Evolutionary conservation across 257 asterid species (phyloP).

Genomic region (Jacaranda mimosifolia): DNA sequence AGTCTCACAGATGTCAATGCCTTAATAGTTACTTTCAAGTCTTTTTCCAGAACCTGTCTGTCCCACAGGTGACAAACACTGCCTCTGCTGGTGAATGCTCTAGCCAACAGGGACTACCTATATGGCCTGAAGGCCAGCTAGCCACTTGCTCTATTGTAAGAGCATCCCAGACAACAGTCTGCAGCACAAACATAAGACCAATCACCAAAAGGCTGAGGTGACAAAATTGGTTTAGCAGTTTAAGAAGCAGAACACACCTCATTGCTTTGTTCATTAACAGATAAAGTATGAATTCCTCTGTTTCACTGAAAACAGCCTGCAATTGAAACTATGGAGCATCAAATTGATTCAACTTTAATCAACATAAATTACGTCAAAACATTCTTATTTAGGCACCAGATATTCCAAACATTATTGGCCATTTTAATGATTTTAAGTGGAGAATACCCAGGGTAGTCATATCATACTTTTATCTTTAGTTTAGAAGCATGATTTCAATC

Average conservation of each 20-base stretch:
- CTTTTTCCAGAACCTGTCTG: slow-evolving; percentile 78
- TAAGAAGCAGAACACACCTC: slow-evolving; percentile 53
- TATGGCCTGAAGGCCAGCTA: slow-evolving; percentile 82
- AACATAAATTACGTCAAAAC: not conserved
- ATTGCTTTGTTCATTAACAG: slow-evolving; percentile 66
- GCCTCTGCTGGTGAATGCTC: slow-evolving; percentile 82
- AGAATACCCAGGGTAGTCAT: not conserved
- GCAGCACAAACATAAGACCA: slow-evolving; percentile 30
- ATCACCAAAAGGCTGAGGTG: slow-evolving; percentile 14
- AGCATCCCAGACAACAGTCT: slow-evolving; percentile 87
- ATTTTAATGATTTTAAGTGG: not conserved
- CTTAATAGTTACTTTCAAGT: slow-evolving; percentile 26
- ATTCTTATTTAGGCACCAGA: not conserved
- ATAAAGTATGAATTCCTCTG: slow-evolving; percentile 75
- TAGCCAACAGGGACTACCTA: slow-evolving; percentile 82
- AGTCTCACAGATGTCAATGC: not conserved
- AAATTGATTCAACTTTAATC: not conserved
- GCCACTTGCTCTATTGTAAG: slow-evolving; percentile 77
- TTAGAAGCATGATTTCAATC: not conserved
- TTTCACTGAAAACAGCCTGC: slow-evolving; percentile 82
- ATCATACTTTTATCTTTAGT: not conserved
- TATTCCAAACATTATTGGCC: not conserved
- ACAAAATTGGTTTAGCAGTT: not conserved
- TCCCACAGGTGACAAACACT: slow-evolving; percentile 72
- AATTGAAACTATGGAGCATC: slow-evolving; percentile 12